A percentile compares a stretch with the other conserved stretches of the same genome.
Evolutionary conservation across 2,329 filamentous ascomycete genomes (phyloP).

Genomic region (Ophiocordyceps camponoti-saundersi): DNA sequence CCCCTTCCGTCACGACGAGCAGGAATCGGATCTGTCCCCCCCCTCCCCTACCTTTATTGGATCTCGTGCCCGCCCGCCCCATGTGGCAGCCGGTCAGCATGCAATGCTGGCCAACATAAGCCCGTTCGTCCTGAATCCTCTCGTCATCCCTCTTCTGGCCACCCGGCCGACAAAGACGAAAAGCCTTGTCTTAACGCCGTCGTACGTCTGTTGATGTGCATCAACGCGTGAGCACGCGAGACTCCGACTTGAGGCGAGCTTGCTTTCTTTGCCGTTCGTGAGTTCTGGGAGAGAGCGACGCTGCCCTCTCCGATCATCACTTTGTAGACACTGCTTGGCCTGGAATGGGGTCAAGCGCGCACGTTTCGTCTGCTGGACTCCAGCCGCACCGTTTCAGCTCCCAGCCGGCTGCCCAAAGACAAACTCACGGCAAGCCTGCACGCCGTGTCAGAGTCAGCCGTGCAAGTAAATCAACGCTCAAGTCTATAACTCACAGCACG

Average conservation of each 20-base stretch:
- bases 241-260: no score
- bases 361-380: neutral
- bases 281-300: no score
- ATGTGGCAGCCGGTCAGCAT: neutral
- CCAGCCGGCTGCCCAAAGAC: conserved; percentile 10
- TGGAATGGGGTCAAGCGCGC: neutral
- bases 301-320: no score
- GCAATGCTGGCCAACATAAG: neutral
- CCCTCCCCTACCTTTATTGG: neutral
- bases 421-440: conserved; percentile 8
- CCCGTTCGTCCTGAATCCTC: neutral
- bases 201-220: no score
- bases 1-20: no score
- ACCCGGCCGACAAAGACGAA: no score
- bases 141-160: neutral
- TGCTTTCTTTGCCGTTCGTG: no score
- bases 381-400: neutral
- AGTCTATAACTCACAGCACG: conserved; percentile 33
- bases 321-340: no score
- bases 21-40: no score
- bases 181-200: no score
- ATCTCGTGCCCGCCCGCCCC: neutral
- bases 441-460: neutral
- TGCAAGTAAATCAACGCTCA: neutral
- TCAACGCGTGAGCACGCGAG: no score